These are phyloP conservation scores for Lactarius tabidus DNA, from an alignment of 768 basidiomycete genomes.

Conservation along the genomic window DNA sequence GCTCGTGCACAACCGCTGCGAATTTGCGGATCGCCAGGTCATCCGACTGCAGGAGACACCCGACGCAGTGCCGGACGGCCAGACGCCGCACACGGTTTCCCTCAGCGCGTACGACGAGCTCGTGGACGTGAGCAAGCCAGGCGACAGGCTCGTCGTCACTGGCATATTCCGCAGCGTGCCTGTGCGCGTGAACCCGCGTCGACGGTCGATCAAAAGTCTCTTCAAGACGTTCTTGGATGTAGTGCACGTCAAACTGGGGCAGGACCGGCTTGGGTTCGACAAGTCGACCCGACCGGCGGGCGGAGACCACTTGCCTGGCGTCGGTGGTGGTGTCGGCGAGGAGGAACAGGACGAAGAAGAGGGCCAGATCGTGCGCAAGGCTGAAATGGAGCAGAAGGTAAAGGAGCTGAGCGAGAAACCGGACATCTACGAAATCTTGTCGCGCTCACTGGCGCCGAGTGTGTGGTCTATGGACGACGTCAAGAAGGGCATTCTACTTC, in stretches of 20 bases:
- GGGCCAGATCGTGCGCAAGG: conserved; percentile 42
- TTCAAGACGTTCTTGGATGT: conserved; percentile 99
- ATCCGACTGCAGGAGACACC: conserved; percentile 96
- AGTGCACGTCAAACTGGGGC: conserved; percentile 81
- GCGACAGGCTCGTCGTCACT: conserved; percentile 85
- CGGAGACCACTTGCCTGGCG: conserved; percentile 63
- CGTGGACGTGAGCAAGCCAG: conserved; percentile 94
- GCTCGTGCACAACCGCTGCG: conserved; percentile 94
- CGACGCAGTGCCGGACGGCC: conserved; percentile 95
- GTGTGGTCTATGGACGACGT: conserved; percentile 99
- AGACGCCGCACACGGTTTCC: conserved; percentile 96
- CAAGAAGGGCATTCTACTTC: conserved; percentile 95
- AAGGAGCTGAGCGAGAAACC: conserved; percentile 64
- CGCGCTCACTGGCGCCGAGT: conserved; percentile 84
- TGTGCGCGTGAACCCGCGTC: conserved; percentile 90
- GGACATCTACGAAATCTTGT: conserved; percentile 83
- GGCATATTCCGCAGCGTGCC: conserved; percentile 96
- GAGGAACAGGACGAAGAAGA: conserved; percentile 50
- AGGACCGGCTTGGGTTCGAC: conserved; percentile 68
- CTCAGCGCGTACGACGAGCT: conserved; percentile 98
- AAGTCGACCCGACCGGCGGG: conserved; percentile 68
- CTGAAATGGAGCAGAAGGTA: conserved; percentile 78
- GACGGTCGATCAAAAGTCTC: conserved; percentile 86
- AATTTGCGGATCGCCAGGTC: conserved; percentile 94
- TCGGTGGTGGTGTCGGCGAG: conserved; percentile 64